Evolutionary conservation across 768 basidiomycete species (phyloP).

Genomic region (Lactifluus rugatus): DNA sequence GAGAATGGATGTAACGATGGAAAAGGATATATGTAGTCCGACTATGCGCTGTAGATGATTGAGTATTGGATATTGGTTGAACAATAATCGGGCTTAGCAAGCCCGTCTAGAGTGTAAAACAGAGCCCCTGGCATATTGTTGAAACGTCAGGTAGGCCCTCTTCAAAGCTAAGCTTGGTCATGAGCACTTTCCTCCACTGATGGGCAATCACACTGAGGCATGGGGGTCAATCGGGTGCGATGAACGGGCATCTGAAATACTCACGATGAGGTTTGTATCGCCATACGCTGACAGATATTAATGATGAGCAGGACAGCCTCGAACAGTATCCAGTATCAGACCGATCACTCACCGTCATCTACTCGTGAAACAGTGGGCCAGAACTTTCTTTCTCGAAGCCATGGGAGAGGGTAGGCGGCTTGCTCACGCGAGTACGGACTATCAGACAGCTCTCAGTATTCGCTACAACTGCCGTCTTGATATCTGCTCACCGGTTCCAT

Average conservation of each 20-base stretch:
- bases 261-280: slow-evolving; percentile 80
- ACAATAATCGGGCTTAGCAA: slow-evolving; percentile 28
- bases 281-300: slow-evolving; percentile 60
- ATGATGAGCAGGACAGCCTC: not conserved
- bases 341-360: slow-evolving; percentile 70
- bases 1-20: not conserved
- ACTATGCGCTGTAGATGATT: not conserved
- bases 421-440: slow-evolving; percentile 85
- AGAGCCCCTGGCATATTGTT: slow-evolving; percentile 23
- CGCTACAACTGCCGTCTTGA: not conserved
- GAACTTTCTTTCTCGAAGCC: slow-evolving; percentile 83
- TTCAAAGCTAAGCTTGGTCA: slow-evolving; percentile 21
- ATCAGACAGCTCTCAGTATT: slow-evolving; percentile 9
- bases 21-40: not conserved
- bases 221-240: slow-evolving; percentile 11
- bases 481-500: slow-evolving; percentile 66
- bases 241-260: slow-evolving; percentile 25
- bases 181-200: slow-evolving; percentile 70
- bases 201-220: slow-evolving; percentile 68
- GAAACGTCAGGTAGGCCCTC: slow-evolving; percentile 10
- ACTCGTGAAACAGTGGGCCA: slow-evolving; percentile 92
- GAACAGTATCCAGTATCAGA: not conserved
- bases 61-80: slow-evolving; percentile 51
- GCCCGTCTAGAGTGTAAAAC: slow-evolving; percentile 48
- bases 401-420: slow-evolving; percentile 84